Percentiles rank a stretch among this genome's conserved stretches.
phyloP scores from a whole-genome alignment of 2,329 filamentous ascomycete genomes.

The Aspergillaceae sp. region DNA sequence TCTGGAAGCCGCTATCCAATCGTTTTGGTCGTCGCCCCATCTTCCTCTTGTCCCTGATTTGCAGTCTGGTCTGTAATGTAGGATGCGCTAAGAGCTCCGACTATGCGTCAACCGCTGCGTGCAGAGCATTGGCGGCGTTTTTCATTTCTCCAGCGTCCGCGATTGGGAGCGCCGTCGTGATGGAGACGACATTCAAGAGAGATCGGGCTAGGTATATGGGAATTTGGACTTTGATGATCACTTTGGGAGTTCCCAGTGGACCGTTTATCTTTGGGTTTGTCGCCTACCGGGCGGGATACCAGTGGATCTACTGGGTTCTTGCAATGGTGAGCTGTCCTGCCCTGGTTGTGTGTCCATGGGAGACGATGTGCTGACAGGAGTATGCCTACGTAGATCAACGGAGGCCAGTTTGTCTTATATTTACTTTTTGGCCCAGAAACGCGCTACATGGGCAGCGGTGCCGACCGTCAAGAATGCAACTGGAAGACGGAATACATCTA shows the following conservation, averaged over 20 bases:
- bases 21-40: constrained; percentile 47
- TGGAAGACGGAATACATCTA: constrained; percentile 41
- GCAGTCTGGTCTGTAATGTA: constrained; percentile 45
- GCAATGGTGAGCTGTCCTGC: constrained; percentile 40
- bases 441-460: constrained; percentile 36
- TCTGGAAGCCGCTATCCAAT: constrained; percentile 50
- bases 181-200: constrained; percentile 50
- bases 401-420: constrained; percentile 48
- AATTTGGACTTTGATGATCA: constrained; percentile 48
- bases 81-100: constrained; percentile 45
- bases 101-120: constrained; percentile 44
- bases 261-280: constrained; percentile 38
- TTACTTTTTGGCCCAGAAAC: constrained; percentile 50
- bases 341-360: no score
- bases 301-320: constrained; percentile 53
- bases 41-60: constrained; percentile 45
- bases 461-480: constrained; percentile 12
- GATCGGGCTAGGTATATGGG: constrained; percentile 50
- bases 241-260: constrained; percentile 39
- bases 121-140: constrained; percentile 46
- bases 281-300: constrained; percentile 44
- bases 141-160: constrained; percentile 49
- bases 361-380: constrained; percentile 7
- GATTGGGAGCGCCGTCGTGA: constrained; percentile 50
- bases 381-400: constrained; percentile 40